Evolutionary conservation across 352 stramenopile genomes (phyloP).

Genomic region (Chrysophaeum taylorii): DNA sequence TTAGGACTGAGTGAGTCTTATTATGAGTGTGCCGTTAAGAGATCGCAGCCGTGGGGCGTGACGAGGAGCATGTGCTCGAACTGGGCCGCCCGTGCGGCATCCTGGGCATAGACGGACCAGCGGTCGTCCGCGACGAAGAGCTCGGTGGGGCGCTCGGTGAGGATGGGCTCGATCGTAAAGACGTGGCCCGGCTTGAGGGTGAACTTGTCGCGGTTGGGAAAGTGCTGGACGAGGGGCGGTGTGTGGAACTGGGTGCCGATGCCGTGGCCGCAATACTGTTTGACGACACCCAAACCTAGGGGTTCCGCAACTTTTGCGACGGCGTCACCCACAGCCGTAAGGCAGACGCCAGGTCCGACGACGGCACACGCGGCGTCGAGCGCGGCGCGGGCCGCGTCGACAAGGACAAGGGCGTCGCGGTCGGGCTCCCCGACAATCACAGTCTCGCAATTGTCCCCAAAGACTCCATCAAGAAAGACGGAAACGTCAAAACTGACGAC

Average conservation of each 20-base stretch:
- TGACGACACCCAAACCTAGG: slow-evolving; percentile 50
- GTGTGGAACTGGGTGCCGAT: slow-evolving; percentile 88
- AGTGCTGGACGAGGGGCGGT: slow-evolving; percentile 78
- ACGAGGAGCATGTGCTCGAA: slow-evolving; percentile 56
- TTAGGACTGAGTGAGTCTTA: too few relatives aligned
- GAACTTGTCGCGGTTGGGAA: slow-evolving; percentile 45
- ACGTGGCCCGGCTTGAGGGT: slow-evolving; percentile 73
- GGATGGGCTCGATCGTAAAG: slow-evolving; percentile 96
- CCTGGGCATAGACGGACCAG: slow-evolving; percentile 30
- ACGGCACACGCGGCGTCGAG: slow-evolving; percentile 46
- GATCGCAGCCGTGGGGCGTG: slow-evolving; percentile 49
- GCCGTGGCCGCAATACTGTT: slow-evolving; percentile 89
- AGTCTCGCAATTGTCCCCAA: slow-evolving; percentile 87
- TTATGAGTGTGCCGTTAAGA: too few relatives aligned
- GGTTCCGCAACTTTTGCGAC: slow-evolving; percentile 51
- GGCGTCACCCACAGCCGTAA: slow-evolving; percentile 47
- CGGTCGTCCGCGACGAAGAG: slow-evolving; percentile 45
- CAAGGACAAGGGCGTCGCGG: slow-evolving; percentile 19
- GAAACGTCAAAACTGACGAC: slow-evolving; percentile 94
- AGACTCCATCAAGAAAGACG: slow-evolving; percentile 77
- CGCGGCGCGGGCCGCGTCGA: slow-evolving; percentile 43
- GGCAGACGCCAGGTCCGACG: slow-evolving; percentile 45
- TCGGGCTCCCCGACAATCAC: neutral
- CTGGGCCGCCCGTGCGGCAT: slow-evolving; percentile 43
- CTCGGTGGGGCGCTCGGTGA: slow-evolving; percentile 75